Percentiles rank a stretch among this genome's conserved stretches.
These are phyloP conservation scores for Termitomyces sp. DNA, from an alignment of 768 basidiomycete genomes.

Conservation along the genomic window DNA sequence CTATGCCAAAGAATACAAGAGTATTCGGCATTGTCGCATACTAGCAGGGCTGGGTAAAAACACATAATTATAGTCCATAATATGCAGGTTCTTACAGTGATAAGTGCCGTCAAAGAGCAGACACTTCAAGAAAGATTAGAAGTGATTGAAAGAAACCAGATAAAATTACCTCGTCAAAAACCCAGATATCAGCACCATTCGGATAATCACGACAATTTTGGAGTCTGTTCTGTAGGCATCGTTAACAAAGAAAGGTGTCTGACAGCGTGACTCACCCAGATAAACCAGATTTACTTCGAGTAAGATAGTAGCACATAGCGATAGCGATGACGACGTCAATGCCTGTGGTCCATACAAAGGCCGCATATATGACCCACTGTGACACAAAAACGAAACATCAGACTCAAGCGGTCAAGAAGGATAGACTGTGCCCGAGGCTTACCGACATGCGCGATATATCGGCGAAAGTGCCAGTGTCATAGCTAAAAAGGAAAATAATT, in stretches of 20 bases:
- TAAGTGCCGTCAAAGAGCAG: slow-evolving; percentile 13
- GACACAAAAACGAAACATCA: background rate
- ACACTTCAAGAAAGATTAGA: slow-evolving; percentile 3
- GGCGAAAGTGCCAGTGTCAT: slow-evolving; percentile 10
- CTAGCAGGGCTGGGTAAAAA: slow-evolving; percentile 1
- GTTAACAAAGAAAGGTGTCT: background rate
- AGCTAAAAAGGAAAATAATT: slow-evolving; percentile 2
- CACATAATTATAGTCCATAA: background rate
- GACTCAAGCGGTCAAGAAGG: background rate
- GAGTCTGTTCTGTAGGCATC: slow-evolving; percentile 12
- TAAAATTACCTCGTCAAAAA: slow-evolving; percentile 13
- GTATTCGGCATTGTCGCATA: slow-evolving; percentile 13
- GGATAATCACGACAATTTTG: slow-evolving; percentile 14
- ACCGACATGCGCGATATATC: slow-evolving; percentile 13
- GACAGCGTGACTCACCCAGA: slow-evolving; percentile 1
- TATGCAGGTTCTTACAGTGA: slow-evolving; percentile 9
- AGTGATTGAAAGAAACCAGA: background rate
- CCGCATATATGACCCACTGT: slow-evolving; percentile 21
- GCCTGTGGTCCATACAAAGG: slow-evolving; percentile 17
- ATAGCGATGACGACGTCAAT: slow-evolving; percentile 21
- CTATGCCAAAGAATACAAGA: slow-evolving; percentile 16
- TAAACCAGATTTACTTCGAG: slow-evolving; percentile 17
- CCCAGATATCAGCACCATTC: slow-evolving; percentile 18
- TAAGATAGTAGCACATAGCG: slow-evolving; percentile 21
- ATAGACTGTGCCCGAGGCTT: background rate